Evolutionary conservation across 805 yeast genomes (phyloP), one percentile per base, ranked within the genome.

Genomic region (Tetrapisispora phaffii): DNA sequence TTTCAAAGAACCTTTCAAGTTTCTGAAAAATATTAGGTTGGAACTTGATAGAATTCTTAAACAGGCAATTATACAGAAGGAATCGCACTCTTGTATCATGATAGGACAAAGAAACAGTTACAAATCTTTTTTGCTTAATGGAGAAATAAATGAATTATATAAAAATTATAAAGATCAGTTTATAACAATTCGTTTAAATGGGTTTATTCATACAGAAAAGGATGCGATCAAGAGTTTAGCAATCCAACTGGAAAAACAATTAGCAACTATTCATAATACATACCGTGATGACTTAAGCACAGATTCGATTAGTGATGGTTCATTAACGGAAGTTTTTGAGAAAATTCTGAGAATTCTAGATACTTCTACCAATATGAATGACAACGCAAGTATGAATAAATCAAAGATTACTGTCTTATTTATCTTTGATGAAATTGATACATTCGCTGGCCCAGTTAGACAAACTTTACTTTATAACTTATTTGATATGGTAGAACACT

Each of bases 401-500:
- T 54, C 59, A 7, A 55, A 66, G 34, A 68, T 80, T 21, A 77
- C 95, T 0, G 74, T 93, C 3, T 66, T 93, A 0, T 81, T 93
- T 54, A 65, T 87, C 2, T 76, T 93, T 46, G 97, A 93, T 46
- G 95, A 89, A 55, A 76, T 90, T 46, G 97, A 93, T 44, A 69
- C 72, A 33, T 93, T 82, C 65, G 81, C 95, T 0, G 68, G 70
- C 12, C 80, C 76, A 45, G 71, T 75, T 13, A 80, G 85, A 50
- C 98, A 93, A 61, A 84, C 95, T 0, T 68, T 93, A 42, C 65
- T 93, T 5, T 93, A 93, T 60, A 90, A 89, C 55, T 66, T 93
- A 37, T 85, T 93, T 59, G 97, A 93, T 55, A 70, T 89, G 54
- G 80, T 95, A 1, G 95, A 87, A 57, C 73, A 67, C 46, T 68